Conservation (phyloP, 2,329 filamentous ascomycete genomes). For the Monosporascus cannonballus region DNA sequence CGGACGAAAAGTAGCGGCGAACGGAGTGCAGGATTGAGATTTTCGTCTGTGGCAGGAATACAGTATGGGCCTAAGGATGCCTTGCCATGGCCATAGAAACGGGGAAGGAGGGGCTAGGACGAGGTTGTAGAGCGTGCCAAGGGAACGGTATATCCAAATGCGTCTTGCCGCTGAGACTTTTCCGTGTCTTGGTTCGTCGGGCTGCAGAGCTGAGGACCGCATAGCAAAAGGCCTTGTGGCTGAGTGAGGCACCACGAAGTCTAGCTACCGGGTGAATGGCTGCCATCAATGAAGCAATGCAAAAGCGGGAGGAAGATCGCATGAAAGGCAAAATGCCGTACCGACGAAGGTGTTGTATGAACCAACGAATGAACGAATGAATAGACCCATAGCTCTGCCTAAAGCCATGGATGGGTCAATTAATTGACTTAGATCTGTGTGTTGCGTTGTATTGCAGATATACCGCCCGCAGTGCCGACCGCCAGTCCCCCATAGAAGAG, state of each 20-base stretch:
- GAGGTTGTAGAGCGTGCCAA: too few species aligned
- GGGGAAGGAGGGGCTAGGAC: too few species aligned
- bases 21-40: neutral
- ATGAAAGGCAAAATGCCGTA: neutral
- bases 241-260: too few species aligned
- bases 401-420: neutral
- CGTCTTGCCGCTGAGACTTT: too few species aligned
- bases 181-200: too few species aligned
- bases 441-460: neutral
- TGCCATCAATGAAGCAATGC: neutral
- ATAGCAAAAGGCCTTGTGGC: too few species aligned
- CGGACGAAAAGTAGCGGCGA: neutral
- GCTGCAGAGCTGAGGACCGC: too few species aligned
- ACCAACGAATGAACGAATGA: neutral
- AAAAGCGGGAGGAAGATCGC: neutral
- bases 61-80: too few species aligned
- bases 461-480: conserved; percentile 14
- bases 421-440: conserved; percentile 1
- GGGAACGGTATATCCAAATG: too few species aligned
- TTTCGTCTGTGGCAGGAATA: neutral
- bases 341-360: neutral
- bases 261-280: too few species aligned
- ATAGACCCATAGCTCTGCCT: neutral
- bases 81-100: too few species aligned
- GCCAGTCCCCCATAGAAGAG: conserved; percentile 25